Conservation (phyloP, 768 basidiomycete species). For the Mycena floridula region DNA sequence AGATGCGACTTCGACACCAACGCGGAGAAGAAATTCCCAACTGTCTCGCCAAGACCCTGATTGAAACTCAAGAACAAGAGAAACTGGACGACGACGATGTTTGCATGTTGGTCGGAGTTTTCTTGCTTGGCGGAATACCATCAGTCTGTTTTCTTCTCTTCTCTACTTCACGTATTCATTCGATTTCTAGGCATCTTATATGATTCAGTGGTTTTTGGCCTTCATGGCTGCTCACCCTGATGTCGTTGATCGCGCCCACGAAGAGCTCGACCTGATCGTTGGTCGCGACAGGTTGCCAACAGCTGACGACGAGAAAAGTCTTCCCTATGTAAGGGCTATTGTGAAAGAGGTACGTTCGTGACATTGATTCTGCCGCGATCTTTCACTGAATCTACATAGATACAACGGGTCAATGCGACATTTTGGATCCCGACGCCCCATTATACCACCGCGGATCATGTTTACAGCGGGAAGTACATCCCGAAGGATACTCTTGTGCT, state of each 20-base stretch:
- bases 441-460: conserved; percentile 30
- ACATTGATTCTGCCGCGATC: not conserved
- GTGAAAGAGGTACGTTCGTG: conserved; percentile 19
- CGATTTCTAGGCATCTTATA: conserved; percentile 11
- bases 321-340: conserved; percentile 31
- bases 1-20: conserved; percentile 14
- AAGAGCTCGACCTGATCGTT: conserved; percentile 24
- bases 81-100: conserved; percentile 23
- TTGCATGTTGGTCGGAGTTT: conserved; percentile 22
- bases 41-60: conserved; percentile 24
- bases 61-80: conserved; percentile 20
- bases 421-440: conserved; percentile 38
- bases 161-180: not conserved
- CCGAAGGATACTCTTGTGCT: conserved; percentile 33
- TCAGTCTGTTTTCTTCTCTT: conserved; percentile 15
- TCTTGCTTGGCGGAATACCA: conserved; percentile 25
- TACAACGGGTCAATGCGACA: conserved; percentile 29
- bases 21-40: conserved; percentile 25
- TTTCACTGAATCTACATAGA: conserved; percentile 10
- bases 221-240: conserved; percentile 15
- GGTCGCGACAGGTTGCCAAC: conserved; percentile 23
- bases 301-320: conserved; percentile 22
- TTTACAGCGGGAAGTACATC: conserved; percentile 33
- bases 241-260: conserved; percentile 16
- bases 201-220: conserved; percentile 20